Evolutionary conservation across 2,329 filamentous ascomycete species (phyloP).

Genomic region (Claviceps pusilla): DNA sequence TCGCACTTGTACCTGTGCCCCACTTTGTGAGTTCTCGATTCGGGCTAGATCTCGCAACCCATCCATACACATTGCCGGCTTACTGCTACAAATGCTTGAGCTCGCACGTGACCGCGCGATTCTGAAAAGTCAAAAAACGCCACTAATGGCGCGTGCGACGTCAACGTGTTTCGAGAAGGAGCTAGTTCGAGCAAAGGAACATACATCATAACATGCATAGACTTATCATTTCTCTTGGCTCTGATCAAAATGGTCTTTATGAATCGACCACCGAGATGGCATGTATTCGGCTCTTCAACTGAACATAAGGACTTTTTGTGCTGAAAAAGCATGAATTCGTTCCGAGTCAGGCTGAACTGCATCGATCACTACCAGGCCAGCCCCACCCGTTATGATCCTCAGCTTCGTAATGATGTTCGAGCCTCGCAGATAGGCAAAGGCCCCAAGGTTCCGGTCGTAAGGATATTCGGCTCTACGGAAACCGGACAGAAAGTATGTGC

Average conservation of each 20-base stretch:
- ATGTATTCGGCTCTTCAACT: neutral
- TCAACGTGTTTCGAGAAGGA: neutral
- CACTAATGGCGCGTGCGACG: neutral
- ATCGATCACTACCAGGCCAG: conserved; percentile 84
- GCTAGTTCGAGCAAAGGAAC: neutral
- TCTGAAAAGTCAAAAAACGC: neutral
- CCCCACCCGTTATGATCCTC: conserved; percentile 68
- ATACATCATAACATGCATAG: neutral
- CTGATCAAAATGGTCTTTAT: neutral
- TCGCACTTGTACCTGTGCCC: neutral
- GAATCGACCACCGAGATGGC: neutral
- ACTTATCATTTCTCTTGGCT: neutral
- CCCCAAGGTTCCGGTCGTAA: conserved; percentile 69
- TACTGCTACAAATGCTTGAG: too few species aligned
- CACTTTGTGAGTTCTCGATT: neutral
- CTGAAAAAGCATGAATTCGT: conserved; percentile 40
- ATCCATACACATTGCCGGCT: too few species aligned
- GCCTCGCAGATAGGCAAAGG: conserved; percentile 44
- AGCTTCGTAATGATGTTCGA: conserved; percentile 50
- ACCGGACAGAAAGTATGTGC: conserved; percentile 92
- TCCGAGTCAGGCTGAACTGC: conserved; percentile 85
- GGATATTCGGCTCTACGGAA: conserved; percentile 84
- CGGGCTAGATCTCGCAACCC: too few species aligned
- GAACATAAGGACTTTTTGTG: neutral
- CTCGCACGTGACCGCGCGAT: conserved; percentile 17